Conservation (phyloP, 495 filamentous ascomycete genomes). For the Neurospora hispaniola region DNA sequence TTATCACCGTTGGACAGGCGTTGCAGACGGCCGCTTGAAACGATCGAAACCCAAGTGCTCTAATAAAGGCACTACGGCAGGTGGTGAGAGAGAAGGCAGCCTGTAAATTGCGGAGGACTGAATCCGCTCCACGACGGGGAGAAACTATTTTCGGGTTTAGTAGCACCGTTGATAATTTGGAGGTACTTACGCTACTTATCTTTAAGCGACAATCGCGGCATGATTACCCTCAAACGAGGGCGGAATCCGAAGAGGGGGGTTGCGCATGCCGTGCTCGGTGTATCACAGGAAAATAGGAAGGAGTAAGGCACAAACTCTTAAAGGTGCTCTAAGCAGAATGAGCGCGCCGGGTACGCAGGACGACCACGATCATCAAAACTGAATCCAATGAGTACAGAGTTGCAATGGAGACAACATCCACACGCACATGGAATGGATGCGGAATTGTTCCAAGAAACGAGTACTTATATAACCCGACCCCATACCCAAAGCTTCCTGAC, state of each 20-base stretch:
- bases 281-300: neutral
- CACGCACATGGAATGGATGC: slow-evolving; percentile 9
- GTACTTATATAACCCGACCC: too few species aligned
- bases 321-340: neutral
- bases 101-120: neutral
- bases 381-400: too few species aligned
- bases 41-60: neutral
- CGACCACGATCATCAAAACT: neutral
- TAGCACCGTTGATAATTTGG: neutral
- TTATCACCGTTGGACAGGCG: neutral
- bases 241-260: neutral
- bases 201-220: neutral
- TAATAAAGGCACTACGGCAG: neutral
- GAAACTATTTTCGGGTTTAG: neutral
- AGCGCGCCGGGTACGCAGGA: neutral
- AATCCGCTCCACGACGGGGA: neutral
- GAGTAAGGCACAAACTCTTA: neutral
- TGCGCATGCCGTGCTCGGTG: neutral
- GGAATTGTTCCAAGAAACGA: slow-evolving; percentile 11
- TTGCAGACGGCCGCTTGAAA: neutral
- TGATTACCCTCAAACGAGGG: neutral
- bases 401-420: too few species aligned
- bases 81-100: neutral
- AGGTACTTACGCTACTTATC: neutral
- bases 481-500: too few species aligned